Base-by-base conservation (phyloP, 768 basidiomycete species). In the Rhizopogon sp. region DNA sequence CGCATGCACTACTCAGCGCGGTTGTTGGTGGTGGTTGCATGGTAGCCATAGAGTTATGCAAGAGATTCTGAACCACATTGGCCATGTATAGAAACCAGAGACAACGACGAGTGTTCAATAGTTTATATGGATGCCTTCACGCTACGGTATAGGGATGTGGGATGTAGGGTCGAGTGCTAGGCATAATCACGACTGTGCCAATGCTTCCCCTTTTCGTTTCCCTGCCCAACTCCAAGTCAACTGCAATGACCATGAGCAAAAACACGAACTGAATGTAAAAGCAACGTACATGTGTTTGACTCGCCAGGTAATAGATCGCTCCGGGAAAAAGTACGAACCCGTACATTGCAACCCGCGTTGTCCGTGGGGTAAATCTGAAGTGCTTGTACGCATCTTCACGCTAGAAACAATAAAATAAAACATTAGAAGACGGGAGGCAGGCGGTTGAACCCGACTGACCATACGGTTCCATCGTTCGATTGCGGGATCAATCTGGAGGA, bases 1-100 rank as follows among this genome's bases (percentile, higher is more conserved):
- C 88, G 41, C 93, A 98, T 69, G 91, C 93, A 1, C 73, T 98
- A 42, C 72, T 98, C 54, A 94, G 91, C 62, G 87, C 90, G 7
- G 72, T 93, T 25, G 79, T 98, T 10, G 93, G 89, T 3, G 79
- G 75, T 3, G 93, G 93, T 2, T 98, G 95, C 71, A 90, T 88
- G 70, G 75, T 85, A 22, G 95, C 95, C 11, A 96, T 98, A 72
- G 86, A 88, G 68, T 67, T 95, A 50, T 94, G 91, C 75, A 94
- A 90, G 74, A 77, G 84, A 63, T 66, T 96, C 53, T 97, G 75
- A 74, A 56, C 31, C 11, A 28, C 11, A 6, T 10, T 25, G 20
- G 37, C 7, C 35, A 33, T 16, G 9, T 3, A 37, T 22, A 37
- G 14, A 33, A 51, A 25, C 9, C 14, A 5, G 5, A 28, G 28